These are phyloP conservation scores for Schoenoplectus tabernaemontani DNA, from an alignment of 202 grass and related monocot genomes.

Conservation along the genomic window DNA sequence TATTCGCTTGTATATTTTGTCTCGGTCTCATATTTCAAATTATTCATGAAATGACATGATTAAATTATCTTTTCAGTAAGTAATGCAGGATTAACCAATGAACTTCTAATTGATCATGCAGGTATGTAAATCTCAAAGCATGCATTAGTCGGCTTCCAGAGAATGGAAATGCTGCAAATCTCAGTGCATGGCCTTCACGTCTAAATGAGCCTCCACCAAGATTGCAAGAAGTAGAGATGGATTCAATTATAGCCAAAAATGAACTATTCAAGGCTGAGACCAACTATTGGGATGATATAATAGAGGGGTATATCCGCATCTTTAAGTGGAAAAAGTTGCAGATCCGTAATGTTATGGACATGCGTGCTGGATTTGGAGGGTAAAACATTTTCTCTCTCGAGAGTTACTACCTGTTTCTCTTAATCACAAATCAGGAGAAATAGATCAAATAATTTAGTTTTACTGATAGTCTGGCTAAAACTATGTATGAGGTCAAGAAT, in stretches of 20 bases:
- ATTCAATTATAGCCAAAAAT: constrained; percentile 35
- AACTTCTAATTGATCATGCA: background rate
- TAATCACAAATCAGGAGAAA: background rate
- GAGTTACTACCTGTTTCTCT: background rate
- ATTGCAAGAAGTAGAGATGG: constrained; percentile 45
- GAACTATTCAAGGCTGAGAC: constrained; percentile 34
- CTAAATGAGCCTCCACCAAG: constrained; percentile 29
- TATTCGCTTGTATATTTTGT: background rate
- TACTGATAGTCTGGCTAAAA: background rate
- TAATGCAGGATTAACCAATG: background rate
- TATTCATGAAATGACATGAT: background rate
- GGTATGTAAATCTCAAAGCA: constrained; percentile 31
- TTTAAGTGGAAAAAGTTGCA: constrained; percentile 36
- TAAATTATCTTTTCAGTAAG: background rate
- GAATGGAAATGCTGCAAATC: constrained; percentile 31
- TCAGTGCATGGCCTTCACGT: constrained; percentile 35
- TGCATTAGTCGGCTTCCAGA: constrained; percentile 39
- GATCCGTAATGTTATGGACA: constrained; percentile 44
- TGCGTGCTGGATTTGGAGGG: constrained; percentile 52
- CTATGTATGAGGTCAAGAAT: too few species aligned
- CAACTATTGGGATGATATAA: constrained; percentile 34
- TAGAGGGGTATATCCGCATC: constrained; percentile 29
- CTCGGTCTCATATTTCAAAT: background rate
- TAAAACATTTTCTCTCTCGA: background rate
- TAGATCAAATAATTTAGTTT: background rate